phyloP scores from a whole-genome alignment of 768 basidiomycete genomes.

The Podaxis sp. region DNA sequence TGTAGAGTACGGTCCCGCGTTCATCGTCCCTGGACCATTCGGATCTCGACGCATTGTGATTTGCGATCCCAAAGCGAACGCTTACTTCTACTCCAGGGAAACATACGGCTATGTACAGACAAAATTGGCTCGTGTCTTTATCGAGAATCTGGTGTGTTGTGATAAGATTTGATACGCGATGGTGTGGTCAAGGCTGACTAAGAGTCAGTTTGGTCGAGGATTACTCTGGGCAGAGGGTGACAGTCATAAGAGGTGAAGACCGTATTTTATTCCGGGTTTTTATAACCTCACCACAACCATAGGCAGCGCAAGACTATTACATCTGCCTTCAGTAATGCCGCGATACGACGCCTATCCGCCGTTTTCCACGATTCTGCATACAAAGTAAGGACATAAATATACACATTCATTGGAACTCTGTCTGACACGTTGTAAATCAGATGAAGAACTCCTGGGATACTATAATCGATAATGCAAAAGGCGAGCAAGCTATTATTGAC shows the following conservation, averaged over 20 bases:
- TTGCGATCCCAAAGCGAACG: slow-evolving; percentile 45
- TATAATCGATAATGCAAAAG: slow-evolving; percentile 22
- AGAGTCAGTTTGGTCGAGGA: slow-evolving; percentile 33
- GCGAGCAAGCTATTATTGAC: slow-evolving; percentile 31
- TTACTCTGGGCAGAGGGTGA: slow-evolving; percentile 40
- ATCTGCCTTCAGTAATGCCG: slow-evolving; percentile 49
- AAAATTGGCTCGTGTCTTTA: slow-evolving; percentile 26
- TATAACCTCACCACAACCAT: neutral
- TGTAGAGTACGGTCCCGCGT: slow-evolving; percentile 43
- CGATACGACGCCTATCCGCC: slow-evolving; percentile 39
- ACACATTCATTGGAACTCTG: no score
- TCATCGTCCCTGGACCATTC: slow-evolving; percentile 31
- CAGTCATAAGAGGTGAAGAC: slow-evolving; percentile 37
- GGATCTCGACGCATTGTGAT: slow-evolving; percentile 32
- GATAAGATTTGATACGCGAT: neutral
- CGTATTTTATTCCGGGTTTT: neutral
- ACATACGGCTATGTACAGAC: slow-evolving; percentile 44
- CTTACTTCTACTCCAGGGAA: slow-evolving; percentile 47
- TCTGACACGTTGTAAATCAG: slow-evolving; percentile 15
- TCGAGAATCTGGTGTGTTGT: slow-evolving; percentile 32
- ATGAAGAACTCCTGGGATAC: slow-evolving; percentile 28
- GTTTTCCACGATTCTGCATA: slow-evolving; percentile 50
- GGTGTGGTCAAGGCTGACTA: neutral
- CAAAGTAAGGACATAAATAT: slow-evolving; percentile 29
- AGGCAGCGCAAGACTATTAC: slow-evolving; percentile 48